phyloP scores from a whole-genome alignment of 192 early-diverging fungal species.

The Mortierella alpina region DNA sequence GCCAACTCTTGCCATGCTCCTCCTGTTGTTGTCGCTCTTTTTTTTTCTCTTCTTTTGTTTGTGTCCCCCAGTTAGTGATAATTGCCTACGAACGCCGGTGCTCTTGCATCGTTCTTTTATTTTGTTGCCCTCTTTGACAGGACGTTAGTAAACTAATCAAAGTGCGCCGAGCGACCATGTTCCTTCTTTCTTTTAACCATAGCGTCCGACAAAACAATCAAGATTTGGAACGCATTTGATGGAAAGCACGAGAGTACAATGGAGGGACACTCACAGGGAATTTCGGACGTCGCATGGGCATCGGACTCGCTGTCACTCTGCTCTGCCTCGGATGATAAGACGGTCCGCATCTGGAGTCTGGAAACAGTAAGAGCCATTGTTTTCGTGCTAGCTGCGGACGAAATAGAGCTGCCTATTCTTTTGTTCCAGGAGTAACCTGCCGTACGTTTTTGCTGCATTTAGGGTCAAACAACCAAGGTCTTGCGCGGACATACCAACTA shows the following conservation, averaged over 20 bases:
- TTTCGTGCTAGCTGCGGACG: too few species aligned
- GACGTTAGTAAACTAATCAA: not conserved
- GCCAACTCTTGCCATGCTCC: too few species aligned
- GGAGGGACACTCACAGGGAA: constrained; percentile 90
- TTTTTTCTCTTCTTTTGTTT: not conserved
- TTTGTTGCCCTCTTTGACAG: not conserved
- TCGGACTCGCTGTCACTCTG: constrained; percentile 89
- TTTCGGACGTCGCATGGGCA: constrained; percentile 97
- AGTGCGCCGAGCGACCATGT: not conserved
- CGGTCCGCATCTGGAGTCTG: constrained; percentile 92
- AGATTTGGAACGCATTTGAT: constrained; percentile 91
- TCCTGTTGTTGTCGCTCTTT: too few species aligned
- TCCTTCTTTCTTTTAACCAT: not conserved
- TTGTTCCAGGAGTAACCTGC: too few species aligned
- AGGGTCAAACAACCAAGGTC: constrained; percentile 79
- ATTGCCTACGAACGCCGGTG: too few species aligned
- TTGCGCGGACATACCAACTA: constrained; percentile 95
- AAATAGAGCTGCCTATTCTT: too few species aligned
- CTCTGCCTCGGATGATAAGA: constrained; percentile 95
- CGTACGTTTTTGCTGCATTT: not conserved
- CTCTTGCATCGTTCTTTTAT: too few species aligned
- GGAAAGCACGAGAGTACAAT: constrained; percentile 88
- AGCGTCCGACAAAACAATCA: constrained; percentile 96
- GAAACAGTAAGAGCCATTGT: constrained; percentile 65
- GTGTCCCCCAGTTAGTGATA: not conserved